phyloP scores from a whole-genome alignment of 106 monocot species.

The Gastrodia elata region DNA sequence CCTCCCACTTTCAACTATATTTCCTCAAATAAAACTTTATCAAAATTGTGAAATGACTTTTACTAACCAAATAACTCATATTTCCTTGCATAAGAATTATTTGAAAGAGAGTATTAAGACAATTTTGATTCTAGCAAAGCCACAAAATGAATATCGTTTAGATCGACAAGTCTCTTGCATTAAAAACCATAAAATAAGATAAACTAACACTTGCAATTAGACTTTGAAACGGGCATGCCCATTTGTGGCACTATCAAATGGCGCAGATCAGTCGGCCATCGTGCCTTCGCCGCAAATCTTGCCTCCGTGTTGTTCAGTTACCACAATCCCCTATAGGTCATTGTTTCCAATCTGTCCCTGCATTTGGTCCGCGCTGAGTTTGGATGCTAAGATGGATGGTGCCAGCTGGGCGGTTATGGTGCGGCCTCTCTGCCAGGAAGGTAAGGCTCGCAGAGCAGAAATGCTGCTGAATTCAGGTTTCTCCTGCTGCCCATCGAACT shows the following conservation, averaged over 20 bases:
- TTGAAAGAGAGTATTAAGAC: no score
- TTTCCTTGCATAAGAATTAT: no score
- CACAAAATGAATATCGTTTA: no score
- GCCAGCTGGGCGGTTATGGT: conserved; percentile 19
- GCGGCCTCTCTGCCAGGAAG: conserved; percentile 25
- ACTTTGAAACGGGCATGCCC: no score
- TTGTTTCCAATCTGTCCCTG: conserved; percentile 13
- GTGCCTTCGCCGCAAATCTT: conserved; percentile 15
- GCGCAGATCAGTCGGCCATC: conserved; percentile 17
- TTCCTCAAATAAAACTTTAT: no score
- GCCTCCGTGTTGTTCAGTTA: conserved; percentile 33
- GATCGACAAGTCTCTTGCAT: no score
- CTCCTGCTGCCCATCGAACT: background rate
- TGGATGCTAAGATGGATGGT: conserved; percentile 14
- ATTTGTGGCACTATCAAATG: conserved; percentile 11
- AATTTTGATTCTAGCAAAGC: no score
- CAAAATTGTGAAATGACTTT: no score
- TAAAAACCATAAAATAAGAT: no score
- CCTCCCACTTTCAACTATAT: no score
- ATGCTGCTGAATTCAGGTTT: conserved; percentile 11
- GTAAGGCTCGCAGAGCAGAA: conserved; percentile 14
- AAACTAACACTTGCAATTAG: no score
- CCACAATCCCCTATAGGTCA: conserved; percentile 14
- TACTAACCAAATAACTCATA: no score
- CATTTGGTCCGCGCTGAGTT: conserved; percentile 15